Percentiles rank a stretch among this genome's conserved stretches.
Evolutionary conservation across 1,139 yeast genomes (phyloP).

Genomic region (Eremothecium gossypii): DNA sequence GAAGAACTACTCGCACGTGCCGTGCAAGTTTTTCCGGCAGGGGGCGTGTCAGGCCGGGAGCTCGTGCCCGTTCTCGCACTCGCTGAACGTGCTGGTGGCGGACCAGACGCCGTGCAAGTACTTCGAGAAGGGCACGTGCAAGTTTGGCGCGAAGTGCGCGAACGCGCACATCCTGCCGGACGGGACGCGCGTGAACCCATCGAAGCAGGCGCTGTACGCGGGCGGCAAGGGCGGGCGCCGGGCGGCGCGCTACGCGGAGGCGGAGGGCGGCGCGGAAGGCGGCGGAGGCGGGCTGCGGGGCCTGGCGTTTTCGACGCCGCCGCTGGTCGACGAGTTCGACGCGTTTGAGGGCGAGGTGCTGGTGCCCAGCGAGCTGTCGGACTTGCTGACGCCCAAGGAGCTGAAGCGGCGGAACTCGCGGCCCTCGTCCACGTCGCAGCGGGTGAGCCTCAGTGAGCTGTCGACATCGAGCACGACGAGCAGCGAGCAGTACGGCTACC

Average conservation of each 20-base stretch:
- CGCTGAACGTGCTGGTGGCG: slow-evolving; percentile 34
- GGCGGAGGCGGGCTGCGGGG: not conserved
- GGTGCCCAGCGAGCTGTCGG: slow-evolving; percentile 17
- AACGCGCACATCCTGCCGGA: slow-evolving; percentile 84
- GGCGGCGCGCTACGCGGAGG: no score
- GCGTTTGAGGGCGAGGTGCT: slow-evolving; percentile 13
- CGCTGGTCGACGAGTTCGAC: slow-evolving; percentile 4
- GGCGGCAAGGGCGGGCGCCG: not conserved
- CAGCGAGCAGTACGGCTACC: slow-evolving; percentile 1
- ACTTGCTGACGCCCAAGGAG: slow-evolving; percentile 17
- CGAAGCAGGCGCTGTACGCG: slow-evolving; percentile 5
- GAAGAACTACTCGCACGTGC: slow-evolving; percentile 58
- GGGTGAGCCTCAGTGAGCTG: slow-evolving; percentile 6
- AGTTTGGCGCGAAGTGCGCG: slow-evolving; percentile 88
- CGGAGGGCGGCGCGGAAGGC: not conserved
- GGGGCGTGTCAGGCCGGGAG: slow-evolving; percentile 93
- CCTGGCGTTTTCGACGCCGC: not conserved
- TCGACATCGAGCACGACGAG: slow-evolving; percentile 5
- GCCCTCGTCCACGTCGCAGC: slow-evolving; percentile 10
- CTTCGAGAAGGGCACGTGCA: slow-evolving; percentile 89
- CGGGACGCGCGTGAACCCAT: slow-evolving; percentile 66
- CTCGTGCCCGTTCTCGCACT: slow-evolving; percentile 87
- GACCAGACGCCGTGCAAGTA: slow-evolving; percentile 83
- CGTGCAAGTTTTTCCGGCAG: slow-evolving; percentile 85
- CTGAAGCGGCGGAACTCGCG: slow-evolving; percentile 15